Evolutionary conservation across 2,329 filamentous ascomycete genomes (phyloP), one percentile per base, ranked within the genome.

Genomic region (Colletotrichum scovillei): DNA sequence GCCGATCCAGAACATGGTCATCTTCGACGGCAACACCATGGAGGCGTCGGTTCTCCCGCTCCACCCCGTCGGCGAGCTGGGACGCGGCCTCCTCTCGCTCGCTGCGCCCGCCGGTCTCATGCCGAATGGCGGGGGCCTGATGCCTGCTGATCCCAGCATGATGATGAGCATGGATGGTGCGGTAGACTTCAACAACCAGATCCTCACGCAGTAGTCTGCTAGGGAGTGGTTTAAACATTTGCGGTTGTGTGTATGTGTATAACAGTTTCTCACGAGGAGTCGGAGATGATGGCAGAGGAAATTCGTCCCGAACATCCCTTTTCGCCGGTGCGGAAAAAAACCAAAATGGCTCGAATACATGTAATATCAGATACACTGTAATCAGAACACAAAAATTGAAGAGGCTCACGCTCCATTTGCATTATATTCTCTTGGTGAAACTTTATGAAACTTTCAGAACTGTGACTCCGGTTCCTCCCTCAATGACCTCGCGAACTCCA

Each of bases 1-100:
- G 82, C 97, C 97, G 0, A 93, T 99, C 55, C 97, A 99, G 84
- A 99, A 99, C 82, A 91, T 98, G 81, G 89, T 98, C 63, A 86
- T 98, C 24, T 98, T 98, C 78, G 95, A 98, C 81, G 95, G 95
- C 16, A 93, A 94, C 77, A 89, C 88, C 58, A 93, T 94, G 82
- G 90, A 94, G 76, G 94, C 93, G 0, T 91, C 91, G 2, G 92
- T 97, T 76, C 98, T 97, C 80, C 89, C 95, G 2, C 86, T 98
- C 55, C 94, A 97, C 80, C 94, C 95, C 0, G 88, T 91, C 67
- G 89, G 88, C 30, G 80, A 79, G 26, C 84, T 92, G 14, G 90
- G 90, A 55, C 81, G 83, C 28, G 83, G 81, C 24, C 83, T 88
- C 76, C 83, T 91, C 30, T 82, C 82, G 11, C 74, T 79, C 1